Conservation (phyloP, 139 green algal genomes). For the Tetraselmis chui region DNA sequence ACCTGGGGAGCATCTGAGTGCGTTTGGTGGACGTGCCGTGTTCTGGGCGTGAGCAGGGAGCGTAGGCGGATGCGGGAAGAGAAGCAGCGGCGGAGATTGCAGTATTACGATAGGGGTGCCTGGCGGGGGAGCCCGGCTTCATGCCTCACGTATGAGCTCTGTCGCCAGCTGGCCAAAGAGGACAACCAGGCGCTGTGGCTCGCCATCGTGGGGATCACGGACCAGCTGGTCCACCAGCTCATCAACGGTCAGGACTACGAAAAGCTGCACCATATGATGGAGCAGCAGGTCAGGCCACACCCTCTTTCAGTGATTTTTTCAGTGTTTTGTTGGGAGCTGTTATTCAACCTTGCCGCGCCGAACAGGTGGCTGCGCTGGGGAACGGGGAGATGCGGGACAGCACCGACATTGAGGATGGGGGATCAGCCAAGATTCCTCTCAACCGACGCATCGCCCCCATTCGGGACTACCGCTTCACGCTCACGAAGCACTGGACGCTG, state of each 20-base stretch:
- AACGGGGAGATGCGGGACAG: constrained; percentile 14
- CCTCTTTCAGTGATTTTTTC: too few species aligned
- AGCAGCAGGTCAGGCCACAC: constrained; percentile 20
- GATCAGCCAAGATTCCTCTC: constrained; percentile 2
- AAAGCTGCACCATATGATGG: constrained; percentile 16
- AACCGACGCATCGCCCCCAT: constrained; percentile 12
- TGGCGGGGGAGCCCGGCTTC: constrained; percentile 66
- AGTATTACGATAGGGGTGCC: constrained; percentile 48
- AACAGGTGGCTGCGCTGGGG: constrained; percentile 22
- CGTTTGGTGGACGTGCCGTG: too few species aligned
- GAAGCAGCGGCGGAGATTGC: constrained; percentile 9
- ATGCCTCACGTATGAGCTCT: constrained; percentile 60
- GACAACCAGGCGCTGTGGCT: constrained; percentile 61
- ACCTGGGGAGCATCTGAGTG: too few species aligned
- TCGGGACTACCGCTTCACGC: constrained; percentile 44
- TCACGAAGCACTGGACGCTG: constrained; percentile 80
- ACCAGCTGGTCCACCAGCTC: constrained; percentile 79
- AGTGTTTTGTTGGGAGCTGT: too few species aligned
- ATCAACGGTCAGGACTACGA: constrained; percentile 48
- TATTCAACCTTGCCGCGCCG: constrained; percentile 4
- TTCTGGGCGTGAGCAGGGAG: neutral
- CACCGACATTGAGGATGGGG: constrained; percentile 13
- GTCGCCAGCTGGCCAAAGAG: constrained; percentile 47
- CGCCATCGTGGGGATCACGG: constrained; percentile 75
- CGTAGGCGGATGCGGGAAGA: neutral